Conservation (phyloP, 768 basidiomycete genomes). For the Leccinum subgranulosum region DNA sequence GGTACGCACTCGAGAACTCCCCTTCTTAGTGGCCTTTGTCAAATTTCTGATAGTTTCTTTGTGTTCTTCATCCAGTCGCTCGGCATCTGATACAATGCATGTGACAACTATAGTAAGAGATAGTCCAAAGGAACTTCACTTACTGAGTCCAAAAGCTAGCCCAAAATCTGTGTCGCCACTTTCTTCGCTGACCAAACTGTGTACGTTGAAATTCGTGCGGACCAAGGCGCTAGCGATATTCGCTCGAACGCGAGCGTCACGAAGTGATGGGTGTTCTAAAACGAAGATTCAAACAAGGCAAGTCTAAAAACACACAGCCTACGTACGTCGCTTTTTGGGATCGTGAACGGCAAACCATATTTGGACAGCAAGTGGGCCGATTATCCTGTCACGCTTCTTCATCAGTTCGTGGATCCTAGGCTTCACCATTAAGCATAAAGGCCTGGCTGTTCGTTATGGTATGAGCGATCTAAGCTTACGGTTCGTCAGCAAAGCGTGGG, state of each 20-base stretch:
- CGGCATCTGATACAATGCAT: conserved; percentile 2
- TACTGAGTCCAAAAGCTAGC: conserved; percentile 18
- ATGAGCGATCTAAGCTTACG: neutral
- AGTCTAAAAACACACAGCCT: neutral
- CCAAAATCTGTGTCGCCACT: neutral
- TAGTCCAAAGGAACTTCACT: neutral
- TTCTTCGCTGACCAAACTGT: neutral
- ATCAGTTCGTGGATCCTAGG: conserved; percentile 14
- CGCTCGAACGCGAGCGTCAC: conserved; percentile 7
- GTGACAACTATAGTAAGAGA: neutral
- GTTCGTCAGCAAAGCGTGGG: neutral
- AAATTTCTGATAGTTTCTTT: conserved; percentile 12
- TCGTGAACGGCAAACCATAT: conserved; percentile 15
- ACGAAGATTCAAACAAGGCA: neutral
- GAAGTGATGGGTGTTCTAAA: conserved; percentile 10
- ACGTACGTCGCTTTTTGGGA: conserved; percentile 1
- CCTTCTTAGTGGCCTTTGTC: neutral
- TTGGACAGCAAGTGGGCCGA: conserved; percentile 23
- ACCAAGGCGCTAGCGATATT: conserved; percentile 19
- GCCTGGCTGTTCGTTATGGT: neutral
- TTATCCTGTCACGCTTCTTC: neutral
- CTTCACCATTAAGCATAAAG: conserved; percentile 4
- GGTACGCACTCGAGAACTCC: conserved; percentile 15
- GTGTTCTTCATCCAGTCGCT: neutral
- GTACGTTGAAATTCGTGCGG: neutral